These are phyloP conservation scores for Acanthamoeba castellanii DNA, from an alignment of 208 protist genomes.

Conservation along the genomic window DNA sequence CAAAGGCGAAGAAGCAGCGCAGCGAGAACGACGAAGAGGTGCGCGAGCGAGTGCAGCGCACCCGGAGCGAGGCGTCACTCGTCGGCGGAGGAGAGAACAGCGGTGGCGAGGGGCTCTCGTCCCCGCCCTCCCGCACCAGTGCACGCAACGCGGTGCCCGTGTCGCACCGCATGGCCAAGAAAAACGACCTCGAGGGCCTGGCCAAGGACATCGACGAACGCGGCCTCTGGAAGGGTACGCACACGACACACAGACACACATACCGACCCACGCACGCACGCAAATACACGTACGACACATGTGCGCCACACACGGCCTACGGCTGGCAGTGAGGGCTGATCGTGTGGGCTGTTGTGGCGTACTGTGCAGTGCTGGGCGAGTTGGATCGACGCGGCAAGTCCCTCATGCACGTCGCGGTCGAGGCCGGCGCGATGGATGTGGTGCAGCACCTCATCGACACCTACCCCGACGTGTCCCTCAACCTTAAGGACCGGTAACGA, in stretches of 20 bases:
- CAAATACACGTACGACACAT: too few relatives aligned
- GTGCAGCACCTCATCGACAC: constrained; percentile 13
- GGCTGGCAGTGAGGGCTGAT: too few relatives aligned
- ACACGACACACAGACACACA: too few relatives aligned
- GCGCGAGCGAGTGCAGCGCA: constrained; percentile 4
- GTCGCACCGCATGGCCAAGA: constrained; percentile 42
- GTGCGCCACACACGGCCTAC: too few relatives aligned
- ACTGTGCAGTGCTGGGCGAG: background rate
- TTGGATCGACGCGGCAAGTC: constrained; percentile 5
- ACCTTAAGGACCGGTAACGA: constrained; percentile 33
- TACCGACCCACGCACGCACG: background rate
- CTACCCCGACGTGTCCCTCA: constrained; percentile 1
- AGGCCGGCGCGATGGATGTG: background rate
- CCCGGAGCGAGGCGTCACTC: background rate
- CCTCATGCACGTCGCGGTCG: constrained; percentile 13
- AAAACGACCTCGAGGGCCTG: constrained; percentile 15
- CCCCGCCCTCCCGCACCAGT: background rate
- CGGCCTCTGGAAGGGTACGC: constrained; percentile 12
- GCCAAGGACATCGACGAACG: background rate
- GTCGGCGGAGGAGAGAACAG: background rate
- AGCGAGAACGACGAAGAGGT: background rate
- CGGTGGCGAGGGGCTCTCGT: background rate
- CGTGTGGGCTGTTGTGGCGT: too few relatives aligned
- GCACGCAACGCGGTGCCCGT: background rate
- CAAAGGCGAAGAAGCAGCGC: background rate